phyloP scores from a whole-genome alignment of 2,329 filamentous ascomycete species.

The Cladosporium sphaerospermum region DNA sequence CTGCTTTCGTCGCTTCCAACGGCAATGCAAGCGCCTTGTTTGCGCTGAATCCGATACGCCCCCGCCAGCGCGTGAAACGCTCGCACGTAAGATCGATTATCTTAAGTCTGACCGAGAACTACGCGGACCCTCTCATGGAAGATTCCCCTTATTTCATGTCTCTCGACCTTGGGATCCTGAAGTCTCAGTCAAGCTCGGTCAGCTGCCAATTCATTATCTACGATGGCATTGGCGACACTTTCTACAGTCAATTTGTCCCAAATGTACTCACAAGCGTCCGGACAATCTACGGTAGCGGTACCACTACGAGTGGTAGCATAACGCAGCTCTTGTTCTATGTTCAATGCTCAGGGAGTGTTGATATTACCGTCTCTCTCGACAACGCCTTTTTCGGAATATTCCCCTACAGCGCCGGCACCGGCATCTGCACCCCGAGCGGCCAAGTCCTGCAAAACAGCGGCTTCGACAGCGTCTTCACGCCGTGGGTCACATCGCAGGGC shows the following conservation, averaged over 20 bases:
- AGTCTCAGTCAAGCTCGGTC: neutral
- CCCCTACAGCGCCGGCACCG: neutral
- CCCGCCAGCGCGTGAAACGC: too few species aligned
- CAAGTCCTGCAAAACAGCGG: neutral
- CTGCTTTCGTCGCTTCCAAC: neutral
- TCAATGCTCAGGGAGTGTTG: neutral
- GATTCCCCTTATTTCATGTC: neutral
- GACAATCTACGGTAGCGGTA: constrained; percentile 1
- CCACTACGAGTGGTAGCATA: neutral
- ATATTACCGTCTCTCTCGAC: neutral
- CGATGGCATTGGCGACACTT: neutral
- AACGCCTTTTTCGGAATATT: neutral
- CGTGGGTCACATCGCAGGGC: neutral
- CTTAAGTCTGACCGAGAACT: neutral
- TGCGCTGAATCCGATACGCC: neutral
- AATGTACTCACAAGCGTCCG: neutral
- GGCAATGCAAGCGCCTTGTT: neutral
- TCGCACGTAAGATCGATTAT: too few species aligned
- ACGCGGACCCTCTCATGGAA: neutral
- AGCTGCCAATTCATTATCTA: neutral
- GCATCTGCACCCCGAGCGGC: neutral
- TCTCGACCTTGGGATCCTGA: neutral
- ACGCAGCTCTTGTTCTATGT: neutral
- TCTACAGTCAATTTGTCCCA: neutral
- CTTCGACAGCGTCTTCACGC: neutral